Percentiles rank a stretch among this genome's conserved stretches.
These are phyloP conservation scores for Pleurotus djamor DNA, from an alignment of 768 basidiomycete species.

Conservation along the genomic window DNA sequence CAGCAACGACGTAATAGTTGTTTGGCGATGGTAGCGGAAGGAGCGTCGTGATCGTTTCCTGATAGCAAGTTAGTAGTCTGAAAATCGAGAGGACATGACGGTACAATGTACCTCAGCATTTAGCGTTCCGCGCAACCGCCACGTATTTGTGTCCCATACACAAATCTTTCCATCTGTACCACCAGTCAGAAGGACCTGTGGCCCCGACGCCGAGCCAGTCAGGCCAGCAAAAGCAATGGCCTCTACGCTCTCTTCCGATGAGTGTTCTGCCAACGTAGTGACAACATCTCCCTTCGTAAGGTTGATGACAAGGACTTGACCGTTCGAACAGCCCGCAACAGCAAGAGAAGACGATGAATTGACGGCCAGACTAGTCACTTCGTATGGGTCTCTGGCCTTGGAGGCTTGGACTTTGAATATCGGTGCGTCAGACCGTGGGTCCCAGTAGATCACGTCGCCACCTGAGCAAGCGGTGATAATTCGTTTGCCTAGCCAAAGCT, in stretches of 20 bases:
- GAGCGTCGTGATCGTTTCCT: slow-evolving; percentile 89
- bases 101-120: slow-evolving; percentile 66
- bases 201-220: slow-evolving; percentile 46
- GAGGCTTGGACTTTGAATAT: slow-evolving; percentile 75
- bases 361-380: slow-evolving; percentile 84
- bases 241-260: slow-evolving; percentile 87
- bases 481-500: slow-evolving; percentile 60
- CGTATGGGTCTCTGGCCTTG: slow-evolving; percentile 75
- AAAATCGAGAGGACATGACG: neutral
- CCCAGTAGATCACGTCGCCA: slow-evolving; percentile 86
- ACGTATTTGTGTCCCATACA: slow-evolving; percentile 92
- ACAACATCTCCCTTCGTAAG: slow-evolving; percentile 85
- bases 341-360: slow-evolving; percentile 89
- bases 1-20: slow-evolving; percentile 77
- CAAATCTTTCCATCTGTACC: slow-evolving; percentile 93
- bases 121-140: slow-evolving; percentile 78
- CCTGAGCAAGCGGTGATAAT: slow-evolving; percentile 86
- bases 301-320: slow-evolving; percentile 85
- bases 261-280: slow-evolving; percentile 76
- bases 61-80: neutral
- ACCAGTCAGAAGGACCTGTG: slow-evolving; percentile 76
- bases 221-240: slow-evolving; percentile 82
- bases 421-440: slow-evolving; percentile 76
- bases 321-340: slow-evolving; percentile 84
- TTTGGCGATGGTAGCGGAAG: slow-evolving; percentile 74